A percentile compares a stretch with the other conserved stretches of the same genome.
phyloP scores from a whole-genome alignment of 371 early-diverging fungal species.

The Saksenaea oblongispora region DNA sequence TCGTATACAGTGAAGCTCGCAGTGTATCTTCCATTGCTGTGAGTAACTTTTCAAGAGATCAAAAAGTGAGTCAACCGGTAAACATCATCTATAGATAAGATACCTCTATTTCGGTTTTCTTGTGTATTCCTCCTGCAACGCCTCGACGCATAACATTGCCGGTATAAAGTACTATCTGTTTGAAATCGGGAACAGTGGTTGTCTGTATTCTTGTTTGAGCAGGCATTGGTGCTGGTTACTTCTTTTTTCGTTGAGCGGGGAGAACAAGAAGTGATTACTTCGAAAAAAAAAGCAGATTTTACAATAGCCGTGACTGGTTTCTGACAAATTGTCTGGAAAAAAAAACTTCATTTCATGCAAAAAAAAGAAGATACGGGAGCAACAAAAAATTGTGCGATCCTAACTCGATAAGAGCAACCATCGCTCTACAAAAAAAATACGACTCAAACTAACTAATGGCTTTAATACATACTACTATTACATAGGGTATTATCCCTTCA shows the following conservation, averaged over 20 bases:
- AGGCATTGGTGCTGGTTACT: constrained; percentile 17
- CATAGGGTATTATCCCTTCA: background rate
- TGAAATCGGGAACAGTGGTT: constrained; percentile 31
- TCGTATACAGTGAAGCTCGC: constrained; percentile 28
- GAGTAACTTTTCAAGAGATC: constrained; percentile 34
- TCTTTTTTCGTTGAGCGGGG: background rate
- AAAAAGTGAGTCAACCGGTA: background rate
- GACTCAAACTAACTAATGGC: too few relatives aligned
- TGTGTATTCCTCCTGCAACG: constrained; percentile 34
- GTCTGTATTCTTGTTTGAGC: constrained; percentile 22
- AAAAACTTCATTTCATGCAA: background rate
- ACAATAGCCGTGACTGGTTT: background rate
- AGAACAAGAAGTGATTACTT: background rate
- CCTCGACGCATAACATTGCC: constrained; percentile 59
- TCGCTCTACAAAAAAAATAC: too few relatives aligned
- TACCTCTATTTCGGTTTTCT: constrained; percentile 61
- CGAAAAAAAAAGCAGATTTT: constrained; percentile 1
- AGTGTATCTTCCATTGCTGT: constrained; percentile 56
- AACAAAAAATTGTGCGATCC: too few relatives aligned
- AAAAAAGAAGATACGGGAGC: background rate
- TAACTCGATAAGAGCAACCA: too few relatives aligned
- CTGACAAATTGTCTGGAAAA: background rate
- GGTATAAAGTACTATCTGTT: constrained; percentile 49
- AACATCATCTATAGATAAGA: constrained; percentile 1
- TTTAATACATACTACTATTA: too few relatives aligned